Percentiles rank a stretch among this genome's conserved stretches.
Conservation (phyloP, 2,329 filamentous ascomycete genomes). For the Podosphaera leucotricha region DNA sequence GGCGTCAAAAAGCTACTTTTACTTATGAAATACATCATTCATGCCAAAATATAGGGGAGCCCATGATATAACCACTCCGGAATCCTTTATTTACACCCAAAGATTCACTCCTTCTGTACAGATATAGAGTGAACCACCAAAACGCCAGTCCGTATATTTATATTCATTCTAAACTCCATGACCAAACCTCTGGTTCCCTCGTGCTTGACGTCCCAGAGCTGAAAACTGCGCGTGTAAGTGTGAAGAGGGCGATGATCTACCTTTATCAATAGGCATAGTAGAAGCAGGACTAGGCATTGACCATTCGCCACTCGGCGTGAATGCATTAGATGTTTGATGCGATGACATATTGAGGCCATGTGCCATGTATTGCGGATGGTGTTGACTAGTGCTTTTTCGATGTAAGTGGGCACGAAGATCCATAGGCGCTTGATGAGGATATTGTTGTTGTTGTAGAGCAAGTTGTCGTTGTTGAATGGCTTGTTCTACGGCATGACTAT, state of each 20-base stretch:
- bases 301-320: conserved; percentile 18
- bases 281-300: conserved; percentile 6
- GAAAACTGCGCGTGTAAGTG: conserved; percentile 7
- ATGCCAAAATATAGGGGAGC: background rate
- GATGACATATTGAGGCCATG: conserved; percentile 14
- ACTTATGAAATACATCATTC: background rate
- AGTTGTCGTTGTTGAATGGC: conserved; percentile 44
- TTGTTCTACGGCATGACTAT: conserved; percentile 47
- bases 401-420: conserved; percentile 8
- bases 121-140: background rate
- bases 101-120: background rate
- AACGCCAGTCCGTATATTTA: background rate
- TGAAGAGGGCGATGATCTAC: conserved; percentile 6
- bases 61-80: background rate
- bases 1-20: background rate
- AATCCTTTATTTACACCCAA: background rate
- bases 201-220: conserved; percentile 4
- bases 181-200: conserved; percentile 5
- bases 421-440: conserved; percentile 5
- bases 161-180: conserved; percentile 2
- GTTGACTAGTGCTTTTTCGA: conserved; percentile 10
- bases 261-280: conserved; percentile 1
- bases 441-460: conserved; percentile 11
- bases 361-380: conserved; percentile 8
- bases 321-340: conserved; percentile 13